Conservation (phyloP, 495 filamentous ascomycete genomes). For the Trichoderma erinaceum region DNA sequence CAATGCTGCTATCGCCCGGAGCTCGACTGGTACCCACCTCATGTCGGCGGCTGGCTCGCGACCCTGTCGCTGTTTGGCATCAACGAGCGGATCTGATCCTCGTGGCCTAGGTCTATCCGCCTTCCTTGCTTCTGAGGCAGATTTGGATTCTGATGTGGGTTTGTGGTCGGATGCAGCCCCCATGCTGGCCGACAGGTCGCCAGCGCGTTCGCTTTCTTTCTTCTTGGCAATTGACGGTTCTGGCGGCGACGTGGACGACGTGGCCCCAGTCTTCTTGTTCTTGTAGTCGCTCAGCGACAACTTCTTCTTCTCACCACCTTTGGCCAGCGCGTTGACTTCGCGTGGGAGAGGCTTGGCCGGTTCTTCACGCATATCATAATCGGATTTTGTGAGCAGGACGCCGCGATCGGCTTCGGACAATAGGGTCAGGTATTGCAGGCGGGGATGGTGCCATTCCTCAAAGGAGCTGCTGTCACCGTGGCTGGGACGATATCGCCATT, state of each 20-base stretch:
- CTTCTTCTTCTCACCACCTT: constrained; percentile 35
- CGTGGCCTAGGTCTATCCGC: constrained; percentile 1
- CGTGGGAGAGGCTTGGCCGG: constrained; percentile 22
- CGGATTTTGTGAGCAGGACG: constrained; percentile 38
- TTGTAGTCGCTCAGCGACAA: constrained; percentile 43
- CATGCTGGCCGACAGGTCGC: neutral
- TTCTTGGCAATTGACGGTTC: constrained; percentile 6
- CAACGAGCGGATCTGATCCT: neutral
- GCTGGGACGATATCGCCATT: constrained; percentile 31
- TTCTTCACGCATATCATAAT: constrained; percentile 40
- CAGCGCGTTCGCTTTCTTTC: constrained; percentile 10
- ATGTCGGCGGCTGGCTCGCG: constrained; percentile 13
- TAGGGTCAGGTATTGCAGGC: constrained; percentile 41
- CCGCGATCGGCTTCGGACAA: constrained; percentile 42
- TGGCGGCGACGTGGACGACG: constrained; percentile 31
- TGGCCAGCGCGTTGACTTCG: constrained; percentile 25
- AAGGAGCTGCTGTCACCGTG: constrained; percentile 33
- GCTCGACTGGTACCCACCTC: constrained; percentile 7
- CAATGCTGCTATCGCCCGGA: neutral
- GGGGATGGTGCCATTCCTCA: constrained; percentile 30
- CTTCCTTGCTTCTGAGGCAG: constrained; percentile 4
- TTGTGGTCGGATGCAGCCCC: neutral
- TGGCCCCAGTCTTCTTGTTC: constrained; percentile 28
- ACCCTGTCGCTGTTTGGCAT: constrained; percentile 3
- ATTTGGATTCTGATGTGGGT: neutral